phyloP scores from a whole-genome alignment of 805 yeast species.

The Saccharomycopsis amapae region DNA sequence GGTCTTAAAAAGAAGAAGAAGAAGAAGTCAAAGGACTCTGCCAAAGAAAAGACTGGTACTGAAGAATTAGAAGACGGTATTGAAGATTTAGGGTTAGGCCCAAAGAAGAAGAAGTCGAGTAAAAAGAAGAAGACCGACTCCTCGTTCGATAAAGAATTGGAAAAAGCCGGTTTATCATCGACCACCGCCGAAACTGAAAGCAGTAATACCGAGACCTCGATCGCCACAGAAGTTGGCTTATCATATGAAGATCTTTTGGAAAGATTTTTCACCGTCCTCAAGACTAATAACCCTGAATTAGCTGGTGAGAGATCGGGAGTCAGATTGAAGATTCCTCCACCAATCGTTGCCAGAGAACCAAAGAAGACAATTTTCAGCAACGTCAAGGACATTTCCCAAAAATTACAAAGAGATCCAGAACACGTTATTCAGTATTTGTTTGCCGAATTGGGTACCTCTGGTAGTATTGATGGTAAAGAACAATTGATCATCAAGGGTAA shows the following conservation, averaged over 20 bases:
- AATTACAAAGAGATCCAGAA: constrained; percentile 93
- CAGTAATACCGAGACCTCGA: constrained; percentile 24
- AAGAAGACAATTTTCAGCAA: constrained; percentile 95
- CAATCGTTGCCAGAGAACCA: constrained; percentile 95
- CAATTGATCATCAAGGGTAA: constrained; percentile 97
- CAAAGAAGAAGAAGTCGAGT: constrained; percentile 37
- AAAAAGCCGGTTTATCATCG: constrained; percentile 79
- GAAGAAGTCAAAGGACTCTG: constrained; percentile 39
- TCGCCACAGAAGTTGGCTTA: constrained; percentile 34
- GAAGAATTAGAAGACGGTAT: constrained; percentile 31
- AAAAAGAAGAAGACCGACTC: constrained; percentile 72
- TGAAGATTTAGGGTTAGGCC: constrained; percentile 24
- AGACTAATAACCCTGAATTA: constrained; percentile 93
- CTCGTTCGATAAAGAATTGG: constrained; percentile 85
- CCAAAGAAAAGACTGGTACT: constrained; percentile 23
- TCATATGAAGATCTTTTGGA: constrained; percentile 72
- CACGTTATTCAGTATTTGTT: constrained; percentile 94
- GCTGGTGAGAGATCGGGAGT: constrained; percentile 94
- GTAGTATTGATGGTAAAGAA: constrained; percentile 97
- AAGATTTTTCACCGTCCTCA: constrained; percentile 80
- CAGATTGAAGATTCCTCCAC: constrained; percentile 96
- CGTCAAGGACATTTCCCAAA: constrained; percentile 89
- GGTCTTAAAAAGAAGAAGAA: constrained; percentile 84
- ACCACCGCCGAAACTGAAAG: constrained; percentile 30
- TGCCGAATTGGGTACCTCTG: constrained; percentile 99